Conservation (phyloP, 1,284 basidiomycete species). For the Veloporphyrellus conicus region DNA sequence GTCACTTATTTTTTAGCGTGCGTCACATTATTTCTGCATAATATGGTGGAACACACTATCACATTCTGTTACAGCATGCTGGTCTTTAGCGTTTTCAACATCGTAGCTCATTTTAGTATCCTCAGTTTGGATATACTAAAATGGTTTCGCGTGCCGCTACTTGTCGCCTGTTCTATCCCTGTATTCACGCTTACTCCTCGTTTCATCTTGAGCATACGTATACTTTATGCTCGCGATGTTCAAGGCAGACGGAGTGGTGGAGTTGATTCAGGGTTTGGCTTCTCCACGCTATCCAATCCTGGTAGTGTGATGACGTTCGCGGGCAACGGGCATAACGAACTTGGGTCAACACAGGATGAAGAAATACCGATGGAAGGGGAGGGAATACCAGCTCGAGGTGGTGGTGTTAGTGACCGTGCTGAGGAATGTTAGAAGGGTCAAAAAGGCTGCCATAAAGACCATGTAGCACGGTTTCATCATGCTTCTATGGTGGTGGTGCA, state of each 20-base stretch:
- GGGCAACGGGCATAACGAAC: not conserved
- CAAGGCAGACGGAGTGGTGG: not conserved
- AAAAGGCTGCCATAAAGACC: too few relatives aligned
- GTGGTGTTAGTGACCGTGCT: too few relatives aligned
- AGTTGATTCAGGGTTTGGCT: not conserved
- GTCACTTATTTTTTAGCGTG: not conserved
- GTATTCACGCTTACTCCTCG: conserved; percentile 2
- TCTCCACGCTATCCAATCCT: not conserved
- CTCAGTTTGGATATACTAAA: too few relatives aligned
- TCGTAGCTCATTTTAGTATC: not conserved
- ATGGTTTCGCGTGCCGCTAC: not conserved
- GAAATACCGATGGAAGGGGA: too few relatives aligned
- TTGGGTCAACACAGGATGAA: not conserved
- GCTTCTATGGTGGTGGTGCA: too few relatives aligned
- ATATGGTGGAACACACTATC: not conserved
- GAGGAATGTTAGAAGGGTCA: too few relatives aligned
- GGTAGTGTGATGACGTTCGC: not conserved
- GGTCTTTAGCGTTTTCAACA: not conserved
- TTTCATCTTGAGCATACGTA: conserved; percentile 3
- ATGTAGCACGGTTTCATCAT: too few relatives aligned
- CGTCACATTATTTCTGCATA: not conserved
- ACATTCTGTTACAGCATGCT: not conserved
- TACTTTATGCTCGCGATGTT: not conserved
- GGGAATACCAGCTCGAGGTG: too few relatives aligned
- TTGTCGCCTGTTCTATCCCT: not conserved